Evolutionary conservation across 1,139 yeast species (phyloP).

Genomic region (Waltiozyma sp.): DNA sequence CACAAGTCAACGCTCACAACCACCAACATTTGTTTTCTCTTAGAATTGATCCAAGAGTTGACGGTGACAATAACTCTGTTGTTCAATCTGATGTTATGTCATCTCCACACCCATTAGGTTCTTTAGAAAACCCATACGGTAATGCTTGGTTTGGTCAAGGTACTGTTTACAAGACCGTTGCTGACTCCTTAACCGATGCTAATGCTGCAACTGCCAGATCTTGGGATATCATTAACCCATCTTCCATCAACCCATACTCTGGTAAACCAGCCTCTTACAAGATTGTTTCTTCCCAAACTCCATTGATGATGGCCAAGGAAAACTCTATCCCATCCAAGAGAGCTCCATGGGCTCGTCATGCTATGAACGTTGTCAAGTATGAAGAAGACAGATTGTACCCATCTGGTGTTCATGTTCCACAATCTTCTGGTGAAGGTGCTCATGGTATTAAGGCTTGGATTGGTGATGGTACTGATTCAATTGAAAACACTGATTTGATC

Average conservation of each 20-base stretch:
- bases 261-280: conserved; percentile 69
- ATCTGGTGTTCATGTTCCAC: conserved; percentile 72
- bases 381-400: conserved; percentile 53
- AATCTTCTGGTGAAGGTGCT: conserved; percentile 66
- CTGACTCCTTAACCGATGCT: conserved; percentile 54
- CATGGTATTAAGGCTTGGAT: conserved; percentile 67
- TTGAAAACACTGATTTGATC: conserved; percentile 61
- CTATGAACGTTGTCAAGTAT: conserved; percentile 63
- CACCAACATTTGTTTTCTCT: conserved; percentile 79
- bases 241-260: conserved; percentile 52
- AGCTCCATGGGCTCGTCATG: conserved; percentile 69
- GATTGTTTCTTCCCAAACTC: conserved; percentile 67
- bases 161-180: conserved; percentile 54
- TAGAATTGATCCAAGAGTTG: conserved; percentile 70
- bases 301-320: conserved; percentile 61
- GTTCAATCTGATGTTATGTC: conserved; percentile 57
- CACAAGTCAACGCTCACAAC: conserved; percentile 73
- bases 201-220: conserved; percentile 55
- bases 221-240: conserved; percentile 74
- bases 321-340: conserved; percentile 70
- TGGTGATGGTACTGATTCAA: conserved; percentile 50
- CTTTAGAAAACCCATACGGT: conserved; percentile 61
- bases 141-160: conserved; percentile 59
- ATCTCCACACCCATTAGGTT: conserved; percentile 50
- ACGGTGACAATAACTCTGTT: conserved; percentile 69